Evolutionary conservation across 148 eudicot genomes (phyloP).

Genomic region (Vaccinium darrowii): DNA sequence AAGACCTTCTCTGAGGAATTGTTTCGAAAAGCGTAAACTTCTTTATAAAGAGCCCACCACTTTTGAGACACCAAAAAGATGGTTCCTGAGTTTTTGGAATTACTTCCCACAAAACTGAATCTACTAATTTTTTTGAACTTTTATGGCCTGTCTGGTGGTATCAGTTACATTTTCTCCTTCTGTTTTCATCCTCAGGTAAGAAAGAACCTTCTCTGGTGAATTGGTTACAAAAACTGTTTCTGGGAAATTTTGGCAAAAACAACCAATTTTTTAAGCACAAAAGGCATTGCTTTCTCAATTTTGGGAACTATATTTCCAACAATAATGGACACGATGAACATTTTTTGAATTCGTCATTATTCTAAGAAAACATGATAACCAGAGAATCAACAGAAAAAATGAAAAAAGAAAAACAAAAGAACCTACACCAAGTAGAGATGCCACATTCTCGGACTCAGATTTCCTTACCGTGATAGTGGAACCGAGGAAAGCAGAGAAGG

Average conservation of each 20-base stretch:
- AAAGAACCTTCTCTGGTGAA: neutral
- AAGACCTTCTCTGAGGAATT: neutral
- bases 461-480: slow-evolving; percentile 71
- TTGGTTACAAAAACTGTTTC: neutral
- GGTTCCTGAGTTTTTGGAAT: neutral
- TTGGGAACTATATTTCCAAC: neutral
- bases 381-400: neutral
- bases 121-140: neutral
- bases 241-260: neutral
- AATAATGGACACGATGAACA: neutral
- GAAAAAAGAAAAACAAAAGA: neutral
- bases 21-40: neutral
- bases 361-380: neutral
- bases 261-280: neutral
- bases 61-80: neutral
- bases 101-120: neutral
- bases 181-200: neutral
- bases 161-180: neutral
- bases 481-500: slow-evolving; percentile 60
- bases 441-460: neutral
- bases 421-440: neutral
- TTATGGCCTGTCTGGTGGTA: neutral
- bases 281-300: neutral
- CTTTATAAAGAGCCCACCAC: neutral
- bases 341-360: neutral